phyloP scores from a whole-genome alignment of 2,329 filamentous ascomycete genomes.

The Colletotrichum agaves region DNA sequence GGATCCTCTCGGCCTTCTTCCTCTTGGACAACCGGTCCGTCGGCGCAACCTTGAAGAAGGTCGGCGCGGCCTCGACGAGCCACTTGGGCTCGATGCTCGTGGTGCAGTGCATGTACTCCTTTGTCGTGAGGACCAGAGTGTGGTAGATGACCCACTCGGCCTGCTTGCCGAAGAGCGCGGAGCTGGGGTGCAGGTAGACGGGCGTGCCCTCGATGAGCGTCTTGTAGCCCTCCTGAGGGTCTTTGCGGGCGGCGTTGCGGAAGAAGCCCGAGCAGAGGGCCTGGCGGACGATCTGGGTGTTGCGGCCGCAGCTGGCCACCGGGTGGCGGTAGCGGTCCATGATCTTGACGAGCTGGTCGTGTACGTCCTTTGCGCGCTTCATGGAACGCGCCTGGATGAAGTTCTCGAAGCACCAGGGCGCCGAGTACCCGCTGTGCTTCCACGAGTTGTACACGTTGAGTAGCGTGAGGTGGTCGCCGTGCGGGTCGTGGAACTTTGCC shows the following conservation, averaged over 20 bases:
- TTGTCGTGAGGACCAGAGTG: slow-evolving; percentile 88
- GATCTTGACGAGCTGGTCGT: slow-evolving; percentile 91
- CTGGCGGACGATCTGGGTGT: slow-evolving; percentile 88
- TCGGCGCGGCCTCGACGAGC: slow-evolving; percentile 96
- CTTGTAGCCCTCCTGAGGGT: slow-evolving; percentile 97
- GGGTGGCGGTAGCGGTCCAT: slow-evolving; percentile 91
- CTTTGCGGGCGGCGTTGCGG: slow-evolving; percentile 92
- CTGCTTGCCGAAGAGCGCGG: slow-evolving; percentile 93
- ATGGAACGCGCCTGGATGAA: slow-evolving; percentile 95
- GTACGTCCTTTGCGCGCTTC: slow-evolving; percentile 88
- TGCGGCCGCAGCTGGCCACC: slow-evolving; percentile 84
- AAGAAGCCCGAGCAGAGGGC: slow-evolving; percentile 95
- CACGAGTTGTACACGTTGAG: slow-evolving; percentile 98
- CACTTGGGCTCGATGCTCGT: slow-evolving; percentile 93
- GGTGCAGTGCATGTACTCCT: slow-evolving; percentile 98
- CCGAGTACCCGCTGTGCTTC: slow-evolving; percentile 85
- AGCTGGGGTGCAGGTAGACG: slow-evolving; percentile 93
- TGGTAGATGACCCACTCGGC: slow-evolving; percentile 98
- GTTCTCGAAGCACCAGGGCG: slow-evolving; percentile 96
- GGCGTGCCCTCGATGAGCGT: slow-evolving; percentile 95
- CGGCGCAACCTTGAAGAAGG: slow-evolving; percentile 96
- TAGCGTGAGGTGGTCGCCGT: slow-evolving; percentile 92
- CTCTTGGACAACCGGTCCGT: slow-evolving; percentile 89
- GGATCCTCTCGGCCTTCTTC: slow-evolving; percentile 93
- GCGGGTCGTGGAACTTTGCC: slow-evolving; percentile 94